These are phyloP conservation scores for Ophiostoma ulmi DNA, from an alignment of 2,329 filamentous ascomycete species.

Conservation along the genomic window DNA sequence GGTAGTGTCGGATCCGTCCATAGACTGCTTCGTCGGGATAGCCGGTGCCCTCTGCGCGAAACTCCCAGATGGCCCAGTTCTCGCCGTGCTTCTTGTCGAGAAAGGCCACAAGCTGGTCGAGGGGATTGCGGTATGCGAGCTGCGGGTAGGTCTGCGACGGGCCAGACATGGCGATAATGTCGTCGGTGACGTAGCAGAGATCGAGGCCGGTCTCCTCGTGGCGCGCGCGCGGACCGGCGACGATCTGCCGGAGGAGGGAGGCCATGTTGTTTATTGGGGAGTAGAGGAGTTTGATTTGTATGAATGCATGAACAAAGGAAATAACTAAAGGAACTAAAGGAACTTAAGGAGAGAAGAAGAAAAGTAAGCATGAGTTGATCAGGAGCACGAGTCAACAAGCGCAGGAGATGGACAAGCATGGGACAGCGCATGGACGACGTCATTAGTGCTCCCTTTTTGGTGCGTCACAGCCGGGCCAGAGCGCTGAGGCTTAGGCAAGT, in stretches of 20 bases:
- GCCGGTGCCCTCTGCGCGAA: slow-evolving; percentile 90
- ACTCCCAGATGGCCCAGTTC: slow-evolving; percentile 96
- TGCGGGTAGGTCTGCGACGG: slow-evolving; percentile 86
- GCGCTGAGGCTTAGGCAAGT: neutral
- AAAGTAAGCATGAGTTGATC: neutral
- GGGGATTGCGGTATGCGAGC: slow-evolving; percentile 87
- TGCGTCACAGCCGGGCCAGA: slow-evolving; percentile 8
- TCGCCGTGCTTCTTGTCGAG: slow-evolving; percentile 77
- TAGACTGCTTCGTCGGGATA: slow-evolving; percentile 91
- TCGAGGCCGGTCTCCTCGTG: slow-evolving; percentile 87
- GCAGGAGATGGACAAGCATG: neutral
- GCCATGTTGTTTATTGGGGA: slow-evolving; percentile 47
- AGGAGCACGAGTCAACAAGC: neutral
- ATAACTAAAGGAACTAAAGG: slow-evolving; percentile 9
- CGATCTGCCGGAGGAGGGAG: slow-evolving; percentile 80
- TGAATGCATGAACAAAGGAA: neutral
- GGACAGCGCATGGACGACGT: neutral
- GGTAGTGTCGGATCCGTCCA: slow-evolving; percentile 79
- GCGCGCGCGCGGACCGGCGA: slow-evolving; percentile 76
- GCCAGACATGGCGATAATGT: slow-evolving; percentile 71
- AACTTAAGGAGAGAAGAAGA: neutral
- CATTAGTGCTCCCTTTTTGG: neutral
- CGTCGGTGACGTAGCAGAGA: slow-evolving; percentile 89
- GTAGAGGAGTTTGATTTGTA: neutral
- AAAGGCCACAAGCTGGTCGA: slow-evolving; percentile 79